Evolutionary conservation across 768 basidiomycete species (phyloP), one percentile per base, ranked within the genome.

Genomic region (Trametes cubensis): DNA sequence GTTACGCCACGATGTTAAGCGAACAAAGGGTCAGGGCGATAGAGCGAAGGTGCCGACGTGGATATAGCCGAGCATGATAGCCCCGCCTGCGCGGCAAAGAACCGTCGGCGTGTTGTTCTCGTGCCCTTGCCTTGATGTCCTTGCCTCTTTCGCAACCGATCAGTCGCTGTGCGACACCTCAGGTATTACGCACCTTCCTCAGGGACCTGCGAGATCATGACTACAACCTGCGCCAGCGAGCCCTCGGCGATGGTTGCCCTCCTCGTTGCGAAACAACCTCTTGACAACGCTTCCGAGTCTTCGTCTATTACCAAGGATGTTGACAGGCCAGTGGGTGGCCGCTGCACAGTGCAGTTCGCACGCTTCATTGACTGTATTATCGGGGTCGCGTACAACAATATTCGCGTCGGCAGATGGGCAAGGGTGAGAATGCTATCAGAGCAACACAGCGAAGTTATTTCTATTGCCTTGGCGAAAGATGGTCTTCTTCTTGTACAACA

Each of bases 361-460:
- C 10, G 34, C 34, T 34, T 6, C 34, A 11, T 34, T 11, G 10
- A 34, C 34, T 34, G 34, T 6, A 34, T 34, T 5, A 4, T 34
- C 34, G 34, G 34, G 34, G 34, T 11, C 34, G 34, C 28, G 28
- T 28, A 28, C 7, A 28, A 7, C 28, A 7, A 28, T 4, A 28
- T 28, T 28, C 28, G 28, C 34, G 34, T 34, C 34, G 34, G 34
- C 34, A 34, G 34, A 28, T 34, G 14, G 15, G 20, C 28, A 30
- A 26, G 6, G 20, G 5, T 11, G 11, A 34, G 8, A 7, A 34
- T 20, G 42, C n/a, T 18, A 21, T 71, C 57, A 71, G 11, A 85
- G 62, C 15, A 83, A 55, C 39, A 94, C 84, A 63, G 78, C 78
- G 69, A 95, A 95, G 73, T 95, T 95, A 70, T 95, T 95, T 67